A percentile compares a stretch with the other conserved stretches of the same genome.
phyloP scores from a whole-genome alignment of 768 basidiomycete species.

The Termitomyces sp. region DNA sequence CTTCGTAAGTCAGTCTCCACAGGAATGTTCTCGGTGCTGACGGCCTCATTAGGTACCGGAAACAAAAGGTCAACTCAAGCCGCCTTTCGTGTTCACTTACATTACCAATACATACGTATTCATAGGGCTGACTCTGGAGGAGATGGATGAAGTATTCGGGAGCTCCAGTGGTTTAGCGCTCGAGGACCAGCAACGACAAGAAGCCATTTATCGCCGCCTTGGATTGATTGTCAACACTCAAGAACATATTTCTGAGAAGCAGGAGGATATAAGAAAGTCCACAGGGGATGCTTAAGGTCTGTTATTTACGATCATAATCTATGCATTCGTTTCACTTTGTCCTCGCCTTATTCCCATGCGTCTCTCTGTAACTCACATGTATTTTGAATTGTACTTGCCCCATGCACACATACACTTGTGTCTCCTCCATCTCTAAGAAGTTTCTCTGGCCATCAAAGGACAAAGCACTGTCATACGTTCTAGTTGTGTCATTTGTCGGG shows the following conservation, averaged over 20 bases:
- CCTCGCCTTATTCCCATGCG: background rate
- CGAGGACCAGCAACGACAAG: slow-evolving; percentile 45
- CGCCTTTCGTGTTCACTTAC: background rate
- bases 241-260: slow-evolving; percentile 5
- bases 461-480: background rate
- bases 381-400: background rate
- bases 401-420: background rate
- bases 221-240: slow-evolving; percentile 37
- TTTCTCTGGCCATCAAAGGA: background rate
- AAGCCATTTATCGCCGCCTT: slow-evolving; percentile 53
- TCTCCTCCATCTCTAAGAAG: background rate
- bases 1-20: slow-evolving; percentile 36
- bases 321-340: background rate
- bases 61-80: slow-evolving; percentile 50
- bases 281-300: background rate
- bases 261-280: background rate
- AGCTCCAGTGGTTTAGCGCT: slow-evolving; percentile 44
- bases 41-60: slow-evolving; percentile 50
- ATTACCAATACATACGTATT: background rate
- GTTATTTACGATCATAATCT: background rate
- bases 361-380: background rate
- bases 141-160: slow-evolving; percentile 78
- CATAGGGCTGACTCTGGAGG: slow-evolving; percentile 56
- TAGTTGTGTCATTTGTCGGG: background rate
- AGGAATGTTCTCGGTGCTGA: background rate